These are phyloP conservation scores for Calamus simplicifolius DNA, from an alignment of 176 grass and related monocot species.

Conservation along the genomic window DNA sequence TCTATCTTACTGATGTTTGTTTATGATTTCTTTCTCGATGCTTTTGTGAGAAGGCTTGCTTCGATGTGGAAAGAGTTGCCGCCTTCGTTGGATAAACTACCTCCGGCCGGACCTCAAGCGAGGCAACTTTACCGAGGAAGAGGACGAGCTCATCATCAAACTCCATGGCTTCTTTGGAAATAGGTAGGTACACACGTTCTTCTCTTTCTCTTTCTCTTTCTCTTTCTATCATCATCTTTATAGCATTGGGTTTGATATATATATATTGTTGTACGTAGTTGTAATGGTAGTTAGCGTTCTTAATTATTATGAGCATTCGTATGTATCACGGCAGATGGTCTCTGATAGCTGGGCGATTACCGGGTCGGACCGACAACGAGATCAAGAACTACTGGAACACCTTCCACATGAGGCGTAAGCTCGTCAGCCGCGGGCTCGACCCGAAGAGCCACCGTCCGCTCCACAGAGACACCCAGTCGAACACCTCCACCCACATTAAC, in stretches of 20 bases:
- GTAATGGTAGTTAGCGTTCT: too few relatives aligned
- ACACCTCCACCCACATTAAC: constrained; percentile 6
- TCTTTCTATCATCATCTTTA: background rate
- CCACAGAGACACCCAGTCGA: background rate
- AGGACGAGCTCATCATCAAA: constrained; percentile 72
- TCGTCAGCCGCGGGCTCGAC: constrained; percentile 53
- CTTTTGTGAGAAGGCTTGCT: constrained; percentile 13
- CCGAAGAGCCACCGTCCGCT: constrained; percentile 49
- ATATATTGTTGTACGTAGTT: too few relatives aligned
- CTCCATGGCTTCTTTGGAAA: constrained; percentile 75
- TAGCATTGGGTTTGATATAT: too few relatives aligned
- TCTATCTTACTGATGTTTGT: too few relatives aligned
- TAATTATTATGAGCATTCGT: too few relatives aligned
- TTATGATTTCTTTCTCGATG: background rate
- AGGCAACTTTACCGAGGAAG: constrained; percentile 74
- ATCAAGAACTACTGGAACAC: constrained; percentile 99
- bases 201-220: background rate
- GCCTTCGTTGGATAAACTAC: constrained; percentile 85
- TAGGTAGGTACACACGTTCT: constrained; percentile 49
- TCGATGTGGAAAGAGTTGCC: constrained; percentile 85
- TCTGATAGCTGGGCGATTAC: constrained; percentile 59
- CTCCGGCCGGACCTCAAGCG: constrained; percentile 74
- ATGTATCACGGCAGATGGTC: constrained; percentile 46
- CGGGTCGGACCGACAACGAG: constrained; percentile 84
- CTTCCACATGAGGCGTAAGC: constrained; percentile 66